Evolutionary conservation across 176 grass and related monocot species (phyloP), one percentile per base, ranked within the genome.

Genomic region (Oryza coarctata): DNA sequence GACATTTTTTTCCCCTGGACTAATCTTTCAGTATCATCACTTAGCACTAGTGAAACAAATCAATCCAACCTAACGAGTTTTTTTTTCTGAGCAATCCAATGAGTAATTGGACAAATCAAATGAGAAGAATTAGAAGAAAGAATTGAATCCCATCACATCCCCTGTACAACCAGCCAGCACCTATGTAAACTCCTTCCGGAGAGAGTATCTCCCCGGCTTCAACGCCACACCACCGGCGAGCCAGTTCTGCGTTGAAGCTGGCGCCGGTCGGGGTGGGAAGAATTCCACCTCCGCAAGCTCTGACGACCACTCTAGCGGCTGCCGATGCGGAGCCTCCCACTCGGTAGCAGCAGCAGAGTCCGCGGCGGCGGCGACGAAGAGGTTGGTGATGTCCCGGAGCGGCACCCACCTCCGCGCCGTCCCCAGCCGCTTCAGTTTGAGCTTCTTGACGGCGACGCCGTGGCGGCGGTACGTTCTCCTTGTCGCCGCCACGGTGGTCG

Each of bases 351-450:
- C 63, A 17, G 47, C 80, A 18, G 78, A 35, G 39, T 12, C 22
- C n/a, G n/a, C 55, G 55, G 55, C 2, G 55, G 6, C 41, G 2
- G 9, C 32, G 2, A 60, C 10, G 30, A 89, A 2, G 52, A 89
- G 88, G 55, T 86, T 82, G 43, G 87, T 89, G 57, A 89, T 77
- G 83, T 89, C 87, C 78, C 78, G 36, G 27, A 89, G 66, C 57
- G 83, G 87, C 65, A 78, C 27, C 26, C 83, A 55, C 12, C 65
- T 3, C 58, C 83, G 65, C 58, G 45, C 66, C 78, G 18, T 77
- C 12, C 22, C 34, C 4, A 70, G 22, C 72, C 78, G 82, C 87
- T 89, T 89, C 33, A 82, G 22, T 26, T 68, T 63, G 78, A 73
- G 76, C 14, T 12, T 89, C 73, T n/a, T 82, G 57, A 67, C 39